A percentile compares a stretch with the other conserved stretches of the same genome.
Evolutionary conservation across 2,329 filamentous ascomycete species (phyloP).

Genomic region (Hirsutella minnesotensis): DNA sequence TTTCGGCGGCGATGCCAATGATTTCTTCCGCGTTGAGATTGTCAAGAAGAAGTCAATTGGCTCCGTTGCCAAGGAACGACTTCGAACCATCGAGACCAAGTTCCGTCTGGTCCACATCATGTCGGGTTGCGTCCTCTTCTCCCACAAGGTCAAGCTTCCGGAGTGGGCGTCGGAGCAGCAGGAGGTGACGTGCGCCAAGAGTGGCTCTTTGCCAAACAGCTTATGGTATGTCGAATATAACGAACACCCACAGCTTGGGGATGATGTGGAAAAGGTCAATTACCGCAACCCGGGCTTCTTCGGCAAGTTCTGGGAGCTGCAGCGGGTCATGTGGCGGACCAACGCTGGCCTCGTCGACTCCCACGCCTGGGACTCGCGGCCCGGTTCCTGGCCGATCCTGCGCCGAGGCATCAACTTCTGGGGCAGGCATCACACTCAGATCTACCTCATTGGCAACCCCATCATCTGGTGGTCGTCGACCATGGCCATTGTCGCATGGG

Average conservation of each 20-base stretch:
- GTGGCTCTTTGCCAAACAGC: slow-evolving; percentile 88
- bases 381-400: slow-evolving; percentile 83
- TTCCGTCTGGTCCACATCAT: slow-evolving; percentile 92
- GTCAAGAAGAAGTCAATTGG: slow-evolving; percentile 79
- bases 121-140: slow-evolving; percentile 93
- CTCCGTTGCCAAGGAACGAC: slow-evolving; percentile 63
- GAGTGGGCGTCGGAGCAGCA: slow-evolving; percentile 98
- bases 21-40: slow-evolving; percentile 90
- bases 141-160: slow-evolving; percentile 96
- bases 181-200: slow-evolving; percentile 92
- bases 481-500: slow-evolving; percentile 62
- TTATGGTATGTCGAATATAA: slow-evolving; percentile 96
- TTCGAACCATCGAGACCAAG: slow-evolving; percentile 93
- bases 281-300: slow-evolving; percentile 92
- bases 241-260: slow-evolving; percentile 64
- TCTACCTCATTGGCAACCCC: slow-evolving; percentile 93
- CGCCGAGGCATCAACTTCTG: slow-evolving; percentile 98
- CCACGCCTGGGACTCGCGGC: slow-evolving; percentile 95
- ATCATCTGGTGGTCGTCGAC: slow-evolving; percentile 90
- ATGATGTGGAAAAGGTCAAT: slow-evolving; percentile 83
- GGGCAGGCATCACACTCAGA: slow-evolving; percentile 86
- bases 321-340: slow-evolving; percentile 97
- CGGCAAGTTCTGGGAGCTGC: slow-evolving; percentile 93
- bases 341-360: slow-evolving; percentile 94
- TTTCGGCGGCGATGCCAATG: slow-evolving; percentile 93